Evolutionary conservation across 139 green algal genomes (phyloP).

Genomic region (Diplosphaera chodatii): DNA sequence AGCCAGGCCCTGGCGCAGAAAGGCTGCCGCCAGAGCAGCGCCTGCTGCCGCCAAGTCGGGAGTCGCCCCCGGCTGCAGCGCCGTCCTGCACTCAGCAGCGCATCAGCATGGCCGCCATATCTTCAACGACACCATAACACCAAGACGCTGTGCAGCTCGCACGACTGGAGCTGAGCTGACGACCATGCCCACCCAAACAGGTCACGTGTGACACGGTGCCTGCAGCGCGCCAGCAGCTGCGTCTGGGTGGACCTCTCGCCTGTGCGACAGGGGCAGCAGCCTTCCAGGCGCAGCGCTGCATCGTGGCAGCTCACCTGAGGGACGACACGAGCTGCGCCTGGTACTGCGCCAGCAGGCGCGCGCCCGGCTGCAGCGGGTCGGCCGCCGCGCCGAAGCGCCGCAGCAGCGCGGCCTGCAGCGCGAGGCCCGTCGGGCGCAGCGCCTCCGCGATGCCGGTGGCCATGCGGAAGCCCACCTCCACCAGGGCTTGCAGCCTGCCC

Average conservation of each 20-base stretch:
- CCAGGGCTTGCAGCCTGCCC: slow-evolving; percentile 48
- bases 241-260: too few relatives aligned
- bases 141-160: too few relatives aligned
- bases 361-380: slow-evolving; percentile 49
- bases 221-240: too few relatives aligned
- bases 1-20: slow-evolving; percentile 55
- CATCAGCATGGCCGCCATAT: too few relatives aligned
- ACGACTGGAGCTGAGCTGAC: too few relatives aligned
- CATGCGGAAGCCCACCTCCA: slow-evolving; percentile 75
- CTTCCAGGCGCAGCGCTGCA: background rate
- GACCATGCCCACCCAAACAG: too few relatives aligned
- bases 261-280: too few relatives aligned
- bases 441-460: slow-evolving; percentile 54
- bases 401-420: slow-evolving; percentile 28
- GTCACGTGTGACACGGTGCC: too few relatives aligned
- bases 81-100: too few relatives aligned
- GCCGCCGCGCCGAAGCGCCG: slow-evolving; percentile 39
- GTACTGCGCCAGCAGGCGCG: slow-evolving; percentile 68
- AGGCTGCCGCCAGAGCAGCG: slow-evolving; percentile 50
- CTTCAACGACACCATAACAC: too few relatives aligned
- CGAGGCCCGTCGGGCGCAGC: slow-evolving; percentile 51
- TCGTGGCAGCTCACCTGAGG: slow-evolving; percentile 25
- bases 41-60: slow-evolving; percentile 49
- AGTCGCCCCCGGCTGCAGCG: slow-evolving; percentile 23
- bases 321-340: slow-evolving; percentile 73